Evolutionary conservation across 2,329 filamentous ascomycete species (phyloP).

Genomic region (Chalara sp.): DNA sequence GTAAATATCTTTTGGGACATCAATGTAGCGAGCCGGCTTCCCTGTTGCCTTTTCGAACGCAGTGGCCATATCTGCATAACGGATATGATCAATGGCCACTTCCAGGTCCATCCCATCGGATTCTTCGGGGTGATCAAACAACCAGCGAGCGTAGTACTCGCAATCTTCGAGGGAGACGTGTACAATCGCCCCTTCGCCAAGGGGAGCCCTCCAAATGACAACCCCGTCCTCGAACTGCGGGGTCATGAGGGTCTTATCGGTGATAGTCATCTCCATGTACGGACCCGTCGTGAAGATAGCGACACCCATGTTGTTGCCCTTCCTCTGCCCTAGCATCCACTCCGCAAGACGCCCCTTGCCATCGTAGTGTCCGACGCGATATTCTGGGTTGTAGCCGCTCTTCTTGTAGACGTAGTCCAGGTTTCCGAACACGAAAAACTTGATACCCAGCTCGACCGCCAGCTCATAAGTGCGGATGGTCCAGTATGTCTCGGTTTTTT

Average conservation of each 20-base stretch:
- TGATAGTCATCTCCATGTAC: conserved; percentile 28
- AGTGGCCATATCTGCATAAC: conserved; percentile 12
- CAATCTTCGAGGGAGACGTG: conserved; percentile 21
- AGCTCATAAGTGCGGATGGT: conserved; percentile 29
- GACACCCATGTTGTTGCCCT: conserved; percentile 13
- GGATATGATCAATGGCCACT: conserved; percentile 18
- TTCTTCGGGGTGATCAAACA: conserved; percentile 18
- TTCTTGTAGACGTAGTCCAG: conserved; percentile 33
- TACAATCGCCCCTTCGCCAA: conserved; percentile 12
- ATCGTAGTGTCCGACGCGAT: conserved; percentile 33
- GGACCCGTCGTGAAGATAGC: conserved; percentile 24
- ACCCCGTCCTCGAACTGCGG: conserved; percentile 5
- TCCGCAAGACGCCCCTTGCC: conserved; percentile 28
- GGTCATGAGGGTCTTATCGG: conserved; percentile 16
- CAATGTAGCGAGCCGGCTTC: conserved; percentile 11
- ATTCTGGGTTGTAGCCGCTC: conserved; percentile 28
- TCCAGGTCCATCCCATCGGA: conserved; percentile 19
- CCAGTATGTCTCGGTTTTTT: conserved; percentile 31
- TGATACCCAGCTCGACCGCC: conserved; percentile 16
- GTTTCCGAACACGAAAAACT: conserved; percentile 29
- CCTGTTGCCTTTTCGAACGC: conserved; percentile 15
- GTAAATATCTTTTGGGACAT: conserved; percentile 15
- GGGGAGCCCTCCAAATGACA: conserved; percentile 11
- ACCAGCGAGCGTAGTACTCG: conserved; percentile 21
- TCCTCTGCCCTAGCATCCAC: conserved; percentile 16